Evolutionary conservation across 1,139 yeast genomes (phyloP).

Genomic region (Nakaseomyces glabratus): DNA sequence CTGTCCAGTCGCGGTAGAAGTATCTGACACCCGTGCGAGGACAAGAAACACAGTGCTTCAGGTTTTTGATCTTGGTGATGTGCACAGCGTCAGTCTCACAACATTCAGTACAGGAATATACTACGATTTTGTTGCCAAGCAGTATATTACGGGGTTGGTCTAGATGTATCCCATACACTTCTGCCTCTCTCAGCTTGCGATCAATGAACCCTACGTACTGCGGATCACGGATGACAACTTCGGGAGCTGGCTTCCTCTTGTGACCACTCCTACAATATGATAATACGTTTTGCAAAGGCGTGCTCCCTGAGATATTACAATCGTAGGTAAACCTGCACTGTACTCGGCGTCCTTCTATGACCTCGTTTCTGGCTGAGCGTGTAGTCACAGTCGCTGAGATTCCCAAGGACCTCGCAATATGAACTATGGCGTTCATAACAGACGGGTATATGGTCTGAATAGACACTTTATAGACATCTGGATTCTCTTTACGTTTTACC

Average conservation of each 20-base stretch:
- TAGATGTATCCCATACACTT: conserved; percentile 16
- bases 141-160: conserved; percentile 15
- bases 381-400: conserved; percentile 23
- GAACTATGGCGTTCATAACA: conserved; percentile 32
- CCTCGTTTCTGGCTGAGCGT: conserved; percentile 17
- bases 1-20: conserved; percentile 24
- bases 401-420: conserved; percentile 37
- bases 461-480: conserved; percentile 22
- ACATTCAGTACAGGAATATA: conserved; percentile 13
- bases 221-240: conserved; percentile 15
- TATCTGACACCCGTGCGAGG: conserved; percentile 21
- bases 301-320: conserved; percentile 18
- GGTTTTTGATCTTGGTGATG: conserved; percentile 12
- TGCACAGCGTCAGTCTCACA: conserved; percentile 18
- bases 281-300: conserved; percentile 21
- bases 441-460: conserved; percentile 30
- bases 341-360: conserved; percentile 18
- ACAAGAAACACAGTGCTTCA: conserved; percentile 22
- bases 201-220: conserved; percentile 19
- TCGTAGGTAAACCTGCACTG: conserved; percentile 24
- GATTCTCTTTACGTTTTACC: conserved; percentile 14
- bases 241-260: conserved; percentile 16
- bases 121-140: conserved; percentile 20
- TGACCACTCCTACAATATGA: conserved; percentile 23
- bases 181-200: conserved; percentile 13